Evolutionary conservation across 345 rosid species (phyloP), one percentile per base, ranked within the genome.

Genomic region (Hibiscus trionum): DNA sequence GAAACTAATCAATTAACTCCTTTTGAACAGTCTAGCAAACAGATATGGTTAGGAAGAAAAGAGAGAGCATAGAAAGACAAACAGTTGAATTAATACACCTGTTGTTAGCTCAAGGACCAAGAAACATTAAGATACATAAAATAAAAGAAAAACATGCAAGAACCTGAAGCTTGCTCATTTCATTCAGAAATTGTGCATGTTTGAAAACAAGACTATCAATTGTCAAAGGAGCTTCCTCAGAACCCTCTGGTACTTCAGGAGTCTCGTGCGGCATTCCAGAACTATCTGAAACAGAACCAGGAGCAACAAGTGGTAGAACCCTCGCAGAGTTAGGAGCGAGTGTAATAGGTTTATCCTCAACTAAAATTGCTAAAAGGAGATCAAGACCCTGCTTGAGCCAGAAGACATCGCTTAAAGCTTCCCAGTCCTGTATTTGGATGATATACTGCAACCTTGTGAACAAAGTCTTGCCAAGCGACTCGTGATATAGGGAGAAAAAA

Each of bases 361-460:
- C 97, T 73, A 95, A 82, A 71, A 92, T 86, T 56, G 99, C 96
- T 61, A 95, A 83, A 73, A 95, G 93, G 77, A 95, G 93, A 88
- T 95, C 99, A 75, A 95, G 96, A 58, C 99, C 98, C 73, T 95
- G 99, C 82, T 95, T 95, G 76, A 95, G 94, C 99, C 99, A 95
- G 82, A 95, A 95, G 74, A 95, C 99, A 82, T 95, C 97, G 75
- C 94, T 90, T 79, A 92, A 75, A 81, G 99, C 96, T 86, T 95
- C 98, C 99, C 99, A 95, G 31, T 95, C 97, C 85, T 95, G 99
- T 75, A 80, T 5, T 78, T 92, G 97, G 65, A 95, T 89, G 65
- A 95, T 92, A 78, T 81, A 92, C 56, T 95, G 97, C 84, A 95
- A 76, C 80, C 99, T 88, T 16, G 88, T 58, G 67, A 89, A 92